Evolutionary conservation across 2,329 filamentous ascomycete species (phyloP).

Genomic region (Dryadomyces quercus-mongolicae): DNA sequence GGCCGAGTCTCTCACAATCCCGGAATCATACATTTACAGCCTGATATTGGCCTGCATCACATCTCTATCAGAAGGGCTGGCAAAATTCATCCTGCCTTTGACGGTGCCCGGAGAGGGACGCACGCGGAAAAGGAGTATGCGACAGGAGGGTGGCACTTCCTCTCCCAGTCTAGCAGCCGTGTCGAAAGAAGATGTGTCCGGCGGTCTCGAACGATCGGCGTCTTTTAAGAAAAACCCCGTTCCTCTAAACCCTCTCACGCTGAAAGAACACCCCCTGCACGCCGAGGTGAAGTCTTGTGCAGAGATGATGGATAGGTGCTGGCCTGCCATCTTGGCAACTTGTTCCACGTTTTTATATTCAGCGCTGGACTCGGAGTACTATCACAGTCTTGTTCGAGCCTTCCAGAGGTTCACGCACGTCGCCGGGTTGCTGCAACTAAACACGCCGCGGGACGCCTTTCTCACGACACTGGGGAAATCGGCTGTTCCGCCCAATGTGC

Average conservation of each 20-base stretch:
- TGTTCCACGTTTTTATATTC: constrained; percentile 94
- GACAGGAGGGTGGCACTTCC: constrained; percentile 30
- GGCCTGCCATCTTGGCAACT: constrained; percentile 88
- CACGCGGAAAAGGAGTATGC: constrained; percentile 35
- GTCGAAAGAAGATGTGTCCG: constrained; percentile 13
- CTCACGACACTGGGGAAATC: constrained; percentile 88
- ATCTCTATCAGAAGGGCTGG: constrained; percentile 80
- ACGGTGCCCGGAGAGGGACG: constrained; percentile 66
- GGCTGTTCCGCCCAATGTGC: constrained; percentile 72
- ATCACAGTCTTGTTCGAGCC: constrained; percentile 79
- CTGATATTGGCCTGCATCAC: constrained; percentile 81
- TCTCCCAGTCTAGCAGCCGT: constrained; percentile 25
- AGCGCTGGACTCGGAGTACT: constrained; percentile 84
- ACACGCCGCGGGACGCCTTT: constrained; percentile 85
- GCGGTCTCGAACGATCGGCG: constrained; percentile 42
- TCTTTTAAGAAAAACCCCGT: constrained; percentile 66
- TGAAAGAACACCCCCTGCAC: constrained; percentile 61
- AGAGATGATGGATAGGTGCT: constrained; percentile 77
- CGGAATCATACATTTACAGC: constrained; percentile 89
- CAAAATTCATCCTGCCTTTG: constrained; percentile 83
- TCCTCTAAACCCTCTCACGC: constrained; percentile 69
- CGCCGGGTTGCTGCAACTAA: constrained; percentile 71
- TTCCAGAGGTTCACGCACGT: constrained; percentile 96
- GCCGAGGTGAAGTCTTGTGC: constrained; percentile 65
- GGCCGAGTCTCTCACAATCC: constrained; percentile 65